Conservation (phyloP, 1,284 basidiomycete species). For the Mycosarcoma mackinlayi region DNA sequence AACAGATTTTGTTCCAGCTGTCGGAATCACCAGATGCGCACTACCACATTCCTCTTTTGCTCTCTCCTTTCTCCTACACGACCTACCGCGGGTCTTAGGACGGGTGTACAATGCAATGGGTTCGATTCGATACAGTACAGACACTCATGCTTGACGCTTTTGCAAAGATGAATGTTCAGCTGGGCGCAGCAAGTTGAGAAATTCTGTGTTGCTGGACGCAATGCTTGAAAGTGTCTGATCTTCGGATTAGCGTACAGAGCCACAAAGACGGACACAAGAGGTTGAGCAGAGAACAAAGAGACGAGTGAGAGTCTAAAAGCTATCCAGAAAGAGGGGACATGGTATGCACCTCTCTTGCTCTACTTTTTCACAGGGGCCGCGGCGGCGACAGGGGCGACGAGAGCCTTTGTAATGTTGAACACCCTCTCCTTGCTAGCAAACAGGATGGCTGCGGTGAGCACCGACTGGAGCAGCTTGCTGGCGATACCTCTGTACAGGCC, state of each 20-base stretch:
- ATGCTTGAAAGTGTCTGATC: too few species aligned
- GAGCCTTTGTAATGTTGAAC: conserved; percentile 55
- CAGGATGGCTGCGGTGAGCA: conserved; percentile 67
- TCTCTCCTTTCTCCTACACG: conserved; percentile 91
- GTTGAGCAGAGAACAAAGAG: too few species aligned
- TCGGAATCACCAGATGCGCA: conserved; percentile 70
- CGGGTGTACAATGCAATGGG: background rate
- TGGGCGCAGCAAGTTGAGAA: too few species aligned
- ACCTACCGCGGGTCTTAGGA: conserved; percentile 79
- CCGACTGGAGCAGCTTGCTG: conserved; percentile 65
- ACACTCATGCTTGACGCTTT: too few species aligned
- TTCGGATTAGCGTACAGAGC: conserved; percentile 1
- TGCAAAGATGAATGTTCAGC: too few species aligned
- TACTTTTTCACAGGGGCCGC: conserved; percentile 35
- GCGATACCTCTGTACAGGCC: conserved; percentile 67
- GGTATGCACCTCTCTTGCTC: too few species aligned
- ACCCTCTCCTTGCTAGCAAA: conserved; percentile 66
- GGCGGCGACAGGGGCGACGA: conserved; percentile 41
- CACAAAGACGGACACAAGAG: background rate
- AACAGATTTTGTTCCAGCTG: conserved; percentile 60
- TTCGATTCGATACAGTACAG: background rate
- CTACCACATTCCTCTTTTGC: conserved; percentile 88
- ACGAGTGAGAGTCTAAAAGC: background rate
- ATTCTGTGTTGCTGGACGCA: too few species aligned
- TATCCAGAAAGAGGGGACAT: background rate